Conservation (phyloP, 106 monocot species). For the Acorus gramineus region DNA sequence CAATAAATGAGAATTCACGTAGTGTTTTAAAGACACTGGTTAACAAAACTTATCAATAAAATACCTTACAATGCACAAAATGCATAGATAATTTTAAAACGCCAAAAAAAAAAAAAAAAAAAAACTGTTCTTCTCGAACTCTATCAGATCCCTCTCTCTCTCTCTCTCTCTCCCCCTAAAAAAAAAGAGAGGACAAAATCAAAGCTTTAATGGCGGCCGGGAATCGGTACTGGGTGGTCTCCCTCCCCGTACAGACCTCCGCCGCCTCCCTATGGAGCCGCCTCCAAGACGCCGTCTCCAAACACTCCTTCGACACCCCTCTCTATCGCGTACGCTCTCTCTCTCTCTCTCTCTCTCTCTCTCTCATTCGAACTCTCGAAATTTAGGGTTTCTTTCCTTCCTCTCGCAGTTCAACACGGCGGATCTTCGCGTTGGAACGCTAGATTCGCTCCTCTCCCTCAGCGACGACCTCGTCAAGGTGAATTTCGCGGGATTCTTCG, state of each 20-base stretch:
- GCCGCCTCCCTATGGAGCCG: slow-evolving; percentile 43
- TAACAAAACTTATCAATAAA: too few species aligned
- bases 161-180: too few species aligned
- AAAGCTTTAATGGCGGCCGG: slow-evolving; percentile 38
- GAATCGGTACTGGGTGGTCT: slow-evolving; percentile 75
- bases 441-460: slow-evolving; percentile 81
- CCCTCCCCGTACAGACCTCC: slow-evolving; percentile 59
- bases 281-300: slow-evolving; percentile 63
- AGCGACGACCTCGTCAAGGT: slow-evolving; percentile 94
- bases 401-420: slow-evolving; percentile 62
- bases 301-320: slow-evolving; percentile 72
- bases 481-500: background rate
- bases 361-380: background rate
- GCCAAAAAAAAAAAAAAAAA: too few species aligned
- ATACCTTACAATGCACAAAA: too few species aligned
- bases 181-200: too few species aligned
- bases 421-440: slow-evolving; percentile 84
- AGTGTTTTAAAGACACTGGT: too few species aligned
- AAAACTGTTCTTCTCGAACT: too few species aligned
- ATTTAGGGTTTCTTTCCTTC: slow-evolving; percentile 4
- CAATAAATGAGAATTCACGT: too few species aligned
- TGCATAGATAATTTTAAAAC: too few species aligned
- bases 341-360: background rate
- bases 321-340: slow-evolving; percentile 56
- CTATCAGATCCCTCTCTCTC: too few species aligned